Conservation (phyloP, 1,139 yeast species). For the Blastobotrys buckinghamii region DNA sequence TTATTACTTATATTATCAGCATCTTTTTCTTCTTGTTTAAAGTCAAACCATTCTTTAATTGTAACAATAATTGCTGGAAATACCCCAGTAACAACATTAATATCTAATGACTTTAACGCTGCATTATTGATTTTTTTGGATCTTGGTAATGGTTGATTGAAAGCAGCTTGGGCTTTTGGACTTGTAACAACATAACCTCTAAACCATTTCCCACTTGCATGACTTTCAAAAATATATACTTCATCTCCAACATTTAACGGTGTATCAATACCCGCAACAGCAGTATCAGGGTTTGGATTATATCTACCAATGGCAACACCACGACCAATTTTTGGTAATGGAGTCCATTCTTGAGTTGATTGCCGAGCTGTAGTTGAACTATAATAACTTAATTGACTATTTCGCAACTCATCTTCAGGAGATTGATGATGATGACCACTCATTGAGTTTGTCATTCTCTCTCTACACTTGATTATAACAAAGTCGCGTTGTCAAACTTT, state of each 20-base stretch:
- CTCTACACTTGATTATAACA: too few relatives aligned
- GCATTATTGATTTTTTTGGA: constrained; percentile 22
- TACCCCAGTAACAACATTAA: constrained; percentile 26
- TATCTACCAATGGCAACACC: constrained; percentile 27
- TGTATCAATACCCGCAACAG: constrained; percentile 14
- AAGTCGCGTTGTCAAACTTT: too few relatives aligned
- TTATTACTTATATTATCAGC: constrained; percentile 7
- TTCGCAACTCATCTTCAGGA: neutral
- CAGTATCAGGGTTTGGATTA: constrained; percentile 16
- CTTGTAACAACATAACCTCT: constrained; percentile 56
- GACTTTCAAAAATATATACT: constrained; percentile 67
- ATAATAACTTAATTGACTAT: neutral
- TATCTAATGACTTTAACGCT: constrained; percentile 26
- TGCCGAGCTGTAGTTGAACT: neutral
- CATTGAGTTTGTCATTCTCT: constrained; percentile 1
- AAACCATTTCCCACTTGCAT: constrained; percentile 58
- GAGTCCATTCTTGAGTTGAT: constrained; percentile 37
- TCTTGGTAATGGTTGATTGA: constrained; percentile 26
- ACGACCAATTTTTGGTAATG: constrained; percentile 30
- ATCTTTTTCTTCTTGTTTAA: constrained; percentile 15
- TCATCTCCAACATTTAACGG: constrained; percentile 72
- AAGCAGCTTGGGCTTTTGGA: constrained; percentile 28
- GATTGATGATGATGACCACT: neutral
- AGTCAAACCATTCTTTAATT: constrained; percentile 27
- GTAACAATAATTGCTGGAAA: constrained; percentile 28